Conservation (phyloP, 2,329 filamentous ascomycete species). For the Moelleriella libera region DNA sequence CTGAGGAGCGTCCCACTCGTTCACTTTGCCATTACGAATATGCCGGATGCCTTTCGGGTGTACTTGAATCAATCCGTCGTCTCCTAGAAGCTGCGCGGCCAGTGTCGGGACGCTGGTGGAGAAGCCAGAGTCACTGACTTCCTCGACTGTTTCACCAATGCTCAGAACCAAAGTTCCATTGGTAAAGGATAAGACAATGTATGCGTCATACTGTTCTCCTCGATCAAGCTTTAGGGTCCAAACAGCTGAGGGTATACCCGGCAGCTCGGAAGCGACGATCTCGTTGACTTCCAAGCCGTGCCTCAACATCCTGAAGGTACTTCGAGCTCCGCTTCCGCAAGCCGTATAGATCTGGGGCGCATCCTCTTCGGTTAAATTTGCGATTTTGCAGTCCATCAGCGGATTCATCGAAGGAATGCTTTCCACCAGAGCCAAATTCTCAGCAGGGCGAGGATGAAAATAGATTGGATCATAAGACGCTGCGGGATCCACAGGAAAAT, state of each 20-base stretch:
- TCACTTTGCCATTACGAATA: conserved; percentile 64
- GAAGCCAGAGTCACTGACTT: conserved; percentile 89
- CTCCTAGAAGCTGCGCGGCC: conserved; percentile 85
- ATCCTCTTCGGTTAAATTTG: conserved; percentile 82
- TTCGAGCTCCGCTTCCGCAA: conserved; percentile 76
- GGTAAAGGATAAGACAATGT: conserved; percentile 87
- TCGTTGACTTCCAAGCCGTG: conserved; percentile 89
- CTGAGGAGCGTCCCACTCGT: conserved; percentile 87
- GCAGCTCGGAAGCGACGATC: conserved; percentile 86
- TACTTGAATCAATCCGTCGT: conserved; percentile 84
- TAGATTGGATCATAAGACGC: conserved; percentile 65
- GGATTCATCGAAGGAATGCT: conserved; percentile 83
- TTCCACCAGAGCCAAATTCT: conserved; percentile 76
- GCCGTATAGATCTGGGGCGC: conserved; percentile 93
- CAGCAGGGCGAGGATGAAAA: conserved; percentile 65
- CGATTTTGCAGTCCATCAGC: conserved; percentile 78
- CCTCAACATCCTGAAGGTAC: conserved; percentile 80
- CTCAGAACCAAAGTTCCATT: conserved; percentile 85
- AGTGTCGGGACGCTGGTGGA: conserved; percentile 78
- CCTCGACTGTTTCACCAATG: conserved; percentile 92
- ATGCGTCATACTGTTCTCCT: conserved; percentile 76
- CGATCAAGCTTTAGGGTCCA: conserved; percentile 87
- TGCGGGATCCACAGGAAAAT: conserved; percentile 62
- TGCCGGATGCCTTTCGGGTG: conserved; percentile 94
- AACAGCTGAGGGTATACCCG: conserved; percentile 76